These are phyloP conservation scores for Sesbania bispinosa DNA, from an alignment of 306 rosid species.

Conservation along the genomic window DNA sequence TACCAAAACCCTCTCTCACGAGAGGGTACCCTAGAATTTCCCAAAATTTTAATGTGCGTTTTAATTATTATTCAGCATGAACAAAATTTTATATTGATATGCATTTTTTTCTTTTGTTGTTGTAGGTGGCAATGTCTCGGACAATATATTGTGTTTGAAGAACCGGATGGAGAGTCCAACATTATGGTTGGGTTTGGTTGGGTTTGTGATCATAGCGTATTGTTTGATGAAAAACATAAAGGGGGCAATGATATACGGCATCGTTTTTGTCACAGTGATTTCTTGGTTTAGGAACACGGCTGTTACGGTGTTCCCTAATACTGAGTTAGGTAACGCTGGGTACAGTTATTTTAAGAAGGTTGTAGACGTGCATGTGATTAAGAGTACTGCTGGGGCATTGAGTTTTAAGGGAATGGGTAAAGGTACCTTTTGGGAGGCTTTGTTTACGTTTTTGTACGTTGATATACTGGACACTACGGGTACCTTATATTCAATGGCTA, in stretches of 20 bases:
- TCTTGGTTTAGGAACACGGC: slow-evolving; percentile 78
- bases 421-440: slow-evolving; percentile 70
- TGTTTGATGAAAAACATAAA: slow-evolving; percentile 61
- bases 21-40: too few relatives aligned
- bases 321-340: slow-evolving; percentile 39
- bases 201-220: slow-evolving; percentile 68
- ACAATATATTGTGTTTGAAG: slow-evolving; percentile 45
- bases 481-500: slow-evolving; percentile 73
- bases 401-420: slow-evolving; percentile 50
- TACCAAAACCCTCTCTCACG: too few relatives aligned
- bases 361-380: slow-evolving; percentile 59
- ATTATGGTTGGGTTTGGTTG: slow-evolving; percentile 70
- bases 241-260: slow-evolving; percentile 86
- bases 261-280: slow-evolving; percentile 69
- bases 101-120: background rate
- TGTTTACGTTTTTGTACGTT: slow-evolving; percentile 69
- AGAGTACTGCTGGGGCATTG: slow-evolving; percentile 62
- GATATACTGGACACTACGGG: slow-evolving; percentile 84
- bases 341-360: slow-evolving; percentile 64
- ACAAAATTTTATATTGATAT: too few relatives aligned
- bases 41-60: too few relatives aligned
- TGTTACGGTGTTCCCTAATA: slow-evolving; percentile 68
- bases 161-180: slow-evolving; percentile 76
- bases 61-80: too few relatives aligned
- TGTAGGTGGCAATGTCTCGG: slow-evolving; percentile 48